These are phyloP conservation scores for Acanthamoeba polyphaga DNA, from an alignment of 208 protist species.

Conservation along the genomic window DNA sequence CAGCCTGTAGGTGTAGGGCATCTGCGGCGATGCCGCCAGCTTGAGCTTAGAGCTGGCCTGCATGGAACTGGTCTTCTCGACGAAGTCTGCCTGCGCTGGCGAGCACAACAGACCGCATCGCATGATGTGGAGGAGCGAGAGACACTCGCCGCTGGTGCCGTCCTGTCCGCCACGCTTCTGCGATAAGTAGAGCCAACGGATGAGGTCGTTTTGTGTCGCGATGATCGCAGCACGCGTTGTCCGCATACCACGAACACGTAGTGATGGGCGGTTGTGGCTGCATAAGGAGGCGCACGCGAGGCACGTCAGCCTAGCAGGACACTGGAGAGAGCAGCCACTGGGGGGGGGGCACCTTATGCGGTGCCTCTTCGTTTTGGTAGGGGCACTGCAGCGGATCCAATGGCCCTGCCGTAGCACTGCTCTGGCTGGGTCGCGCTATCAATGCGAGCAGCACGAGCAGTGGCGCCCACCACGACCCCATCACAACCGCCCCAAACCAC, in stretches of 20 bases:
- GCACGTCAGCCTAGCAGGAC: too few species aligned
- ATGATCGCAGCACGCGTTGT: conserved; percentile 15
- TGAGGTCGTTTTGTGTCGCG: conserved; percentile 23
- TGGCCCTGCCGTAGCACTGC: background rate
- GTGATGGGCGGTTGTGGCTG: conserved; percentile 29
- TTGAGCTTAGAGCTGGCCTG: background rate
- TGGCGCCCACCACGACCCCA: background rate
- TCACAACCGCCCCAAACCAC: background rate
- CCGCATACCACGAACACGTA: conserved; percentile 22
- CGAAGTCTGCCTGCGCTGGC: conserved; percentile 6
- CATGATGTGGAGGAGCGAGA: background rate
- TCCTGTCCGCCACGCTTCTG: background rate
- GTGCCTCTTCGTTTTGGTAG: background rate
- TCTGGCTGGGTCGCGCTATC: background rate
- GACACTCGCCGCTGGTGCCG: background rate
- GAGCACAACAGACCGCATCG: conserved; percentile 41
- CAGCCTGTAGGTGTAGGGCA: background rate
- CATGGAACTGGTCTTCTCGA: background rate
- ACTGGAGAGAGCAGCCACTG: background rate
- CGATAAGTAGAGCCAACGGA: conserved; percentile 20
- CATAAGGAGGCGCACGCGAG: too few species aligned
- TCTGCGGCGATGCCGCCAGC: background rate
- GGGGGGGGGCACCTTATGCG: background rate
- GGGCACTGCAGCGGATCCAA: background rate
- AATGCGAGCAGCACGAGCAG: background rate